Evolutionary conservation across 1,139 yeast genomes (phyloP), one percentile per base, ranked within the genome.

Genomic region (Hemisphaericaspora lyxosophila): DNA sequence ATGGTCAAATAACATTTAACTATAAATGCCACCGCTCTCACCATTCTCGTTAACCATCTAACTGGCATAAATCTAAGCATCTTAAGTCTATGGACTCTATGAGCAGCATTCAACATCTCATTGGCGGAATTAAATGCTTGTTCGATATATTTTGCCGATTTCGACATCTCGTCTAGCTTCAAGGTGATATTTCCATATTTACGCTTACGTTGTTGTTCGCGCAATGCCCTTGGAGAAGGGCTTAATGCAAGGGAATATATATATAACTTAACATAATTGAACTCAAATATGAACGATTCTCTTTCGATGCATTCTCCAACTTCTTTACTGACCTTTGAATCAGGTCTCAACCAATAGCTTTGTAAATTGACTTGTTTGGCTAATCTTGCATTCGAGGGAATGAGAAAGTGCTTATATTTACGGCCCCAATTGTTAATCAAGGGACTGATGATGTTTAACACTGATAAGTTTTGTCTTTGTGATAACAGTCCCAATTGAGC

Each of bases 21-120:
- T 39, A 90, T 75, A 55, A 89, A 90, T 2, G 96, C 94, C 5
- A 88, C 90, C 0, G 96, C 89, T 50, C 94, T 77, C n/a, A 90
- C 90, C 26, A 88, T 80, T 42, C 96, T 70, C 1, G 89, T 85
- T 4, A 85, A 81, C 96, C 96, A 89, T 46, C 96, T 69, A 11
- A 88, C 90, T 0, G 97, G 96, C 80, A 90, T 87, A 53, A 75
- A 85, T 44, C 82, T 69, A 38, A 87, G 64, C 67, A 82, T 64
- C 45, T 76, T 78, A 44, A 83, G 64, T 43, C 72, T 70, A 51
- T 84, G 88, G 3, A 87, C 81, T 30, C 95, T 65, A 40, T 79
- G 79, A 2, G 92, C 87, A 3, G 85, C 83, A 22, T 77, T 73
- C 26, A 89, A 62, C 57, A 87, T 78, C 52, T 85, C 95, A 50